A percentile compares a stretch with the other conserved stretches of the same genome.
These are phyloP conservation scores for Hymenoscyphus fraxineus DNA, from an alignment of 2,329 filamentous ascomycete species.

Conservation along the genomic window DNA sequence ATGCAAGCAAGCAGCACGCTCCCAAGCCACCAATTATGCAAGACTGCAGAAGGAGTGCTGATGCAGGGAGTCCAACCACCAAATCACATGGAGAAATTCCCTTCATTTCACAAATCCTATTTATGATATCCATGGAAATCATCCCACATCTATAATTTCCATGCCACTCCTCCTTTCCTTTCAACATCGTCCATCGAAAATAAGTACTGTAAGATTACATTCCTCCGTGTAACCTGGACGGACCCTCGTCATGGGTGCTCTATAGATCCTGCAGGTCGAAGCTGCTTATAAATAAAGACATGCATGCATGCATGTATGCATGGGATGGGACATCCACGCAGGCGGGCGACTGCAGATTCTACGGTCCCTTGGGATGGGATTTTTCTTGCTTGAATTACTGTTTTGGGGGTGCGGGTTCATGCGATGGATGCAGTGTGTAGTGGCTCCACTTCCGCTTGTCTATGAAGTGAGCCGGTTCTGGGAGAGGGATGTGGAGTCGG, in stretches of 20 bases:
- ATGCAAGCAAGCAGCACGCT: neutral
- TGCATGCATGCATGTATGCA: neutral
- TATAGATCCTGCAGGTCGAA: neutral
- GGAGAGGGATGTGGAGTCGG: too few species aligned
- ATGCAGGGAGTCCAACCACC: neutral
- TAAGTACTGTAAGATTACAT: too few species aligned
- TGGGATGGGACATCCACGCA: neutral
- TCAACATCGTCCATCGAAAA: neutral
- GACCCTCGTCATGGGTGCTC: neutral
- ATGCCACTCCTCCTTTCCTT: neutral
- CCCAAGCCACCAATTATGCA: neutral
- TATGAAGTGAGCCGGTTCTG: too few species aligned
- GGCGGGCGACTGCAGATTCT: neutral
- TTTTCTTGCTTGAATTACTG: too few species aligned
- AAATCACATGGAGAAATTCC: neutral
- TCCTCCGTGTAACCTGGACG: neutral
- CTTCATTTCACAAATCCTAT: neutral
- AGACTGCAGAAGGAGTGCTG: neutral
- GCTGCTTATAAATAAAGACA: neutral
- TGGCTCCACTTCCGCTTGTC: too few species aligned
- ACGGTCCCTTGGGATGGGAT: too few species aligned
- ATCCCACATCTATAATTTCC: neutral
- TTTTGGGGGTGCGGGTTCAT: too few species aligned
- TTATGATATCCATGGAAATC: neutral
- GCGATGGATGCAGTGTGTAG: too few species aligned